Conservation (phyloP, 2,329 filamentous ascomycete species). For the Fusarium illudens region DNA sequence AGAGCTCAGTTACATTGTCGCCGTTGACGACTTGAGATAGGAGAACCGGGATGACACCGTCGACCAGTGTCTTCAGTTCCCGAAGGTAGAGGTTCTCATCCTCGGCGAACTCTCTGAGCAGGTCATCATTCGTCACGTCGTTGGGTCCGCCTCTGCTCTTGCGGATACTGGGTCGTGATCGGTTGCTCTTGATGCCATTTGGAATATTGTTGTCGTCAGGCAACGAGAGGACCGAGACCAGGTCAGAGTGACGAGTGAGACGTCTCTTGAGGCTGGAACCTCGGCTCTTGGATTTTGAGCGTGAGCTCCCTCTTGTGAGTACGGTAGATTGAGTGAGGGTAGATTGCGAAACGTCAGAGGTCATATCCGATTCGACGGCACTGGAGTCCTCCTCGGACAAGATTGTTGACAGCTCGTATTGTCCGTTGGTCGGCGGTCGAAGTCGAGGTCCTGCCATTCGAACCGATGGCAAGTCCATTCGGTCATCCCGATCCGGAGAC, state of each 20-base stretch:
- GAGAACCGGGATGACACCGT: conserved; percentile 93
- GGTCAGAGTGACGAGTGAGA: conserved; percentile 89
- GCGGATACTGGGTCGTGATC: conserved; percentile 80
- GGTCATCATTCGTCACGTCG: conserved; percentile 74
- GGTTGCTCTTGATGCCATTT: conserved; percentile 72
- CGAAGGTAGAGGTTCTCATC: conserved; percentile 90
- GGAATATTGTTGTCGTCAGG: conserved; percentile 65
- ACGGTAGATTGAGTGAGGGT: conserved; percentile 64
- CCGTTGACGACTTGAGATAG: conserved; percentile 83
- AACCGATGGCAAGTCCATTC: conserved; percentile 33
- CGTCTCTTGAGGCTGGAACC: conserved; percentile 72
- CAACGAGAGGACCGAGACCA: conserved; percentile 90
- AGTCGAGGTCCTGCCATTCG: conserved; percentile 47
- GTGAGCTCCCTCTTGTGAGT: conserved; percentile 56
- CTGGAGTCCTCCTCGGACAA: conserved; percentile 60
- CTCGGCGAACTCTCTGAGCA: conserved; percentile 80
- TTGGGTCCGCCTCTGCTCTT: conserved; percentile 73
- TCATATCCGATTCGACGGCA: conserved; percentile 58
- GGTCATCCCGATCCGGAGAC: conserved; percentile 14
- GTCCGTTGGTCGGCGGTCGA: conserved; percentile 62
- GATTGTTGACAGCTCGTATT: conserved; percentile 66
- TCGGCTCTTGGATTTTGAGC: conserved; percentile 53
- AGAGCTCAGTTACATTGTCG: conserved; percentile 71
- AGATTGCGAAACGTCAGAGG: conserved; percentile 62
- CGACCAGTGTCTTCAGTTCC: conserved; percentile 91